Base-by-base conservation (phyloP, 768 basidiomycete species). In the Kwoniella heveanensis region DNA sequence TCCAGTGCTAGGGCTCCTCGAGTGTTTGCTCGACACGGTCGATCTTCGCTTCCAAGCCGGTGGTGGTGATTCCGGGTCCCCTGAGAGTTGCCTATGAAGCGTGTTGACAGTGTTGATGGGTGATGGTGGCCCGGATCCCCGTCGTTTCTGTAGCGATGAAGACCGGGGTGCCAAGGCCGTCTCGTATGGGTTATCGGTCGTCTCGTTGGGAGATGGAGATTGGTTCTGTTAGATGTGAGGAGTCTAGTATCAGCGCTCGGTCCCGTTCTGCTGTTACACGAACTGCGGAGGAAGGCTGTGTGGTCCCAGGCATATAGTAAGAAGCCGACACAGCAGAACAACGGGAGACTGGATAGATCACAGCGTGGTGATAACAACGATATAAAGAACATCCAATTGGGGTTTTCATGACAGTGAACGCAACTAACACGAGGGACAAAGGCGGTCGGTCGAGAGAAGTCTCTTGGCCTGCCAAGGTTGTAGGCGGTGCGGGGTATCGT, bases 1-100 rank as follows among this genome's bases (percentile, higher is more conserved):
- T 26, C 36, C 26, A 4, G 26, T 36, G 2, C 51, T 59, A 17
- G 53, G 57, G 52, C 64, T 65, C 5, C 56, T 21, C 10, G 56
- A 36, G 19, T 49, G 30, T 59, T 54, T 48, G 30, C 22, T 47
- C 17, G 69, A 67, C 19, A 65, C 46, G 12, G 69, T 57, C 8
- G 74, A 47, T n/a, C 77, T 62, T 25, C 77, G 66, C 55, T 75
- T 72, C 77, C 77, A 79, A 13, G 70, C 75, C 9, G 75, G 73
- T 39, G 75, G 73, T 17, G 73, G 72, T 2, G 64, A 53, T 44
- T 71, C 72, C 3, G 70, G 71, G 44, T 73, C 72, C 30, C 70
- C 72, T 17, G 74, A 68, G 19, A 76, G 60, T 48, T 70, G 68
- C 15, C 70, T 66, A 46, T 73, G 70, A 21, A 76, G 62, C 12